Conservation (phyloP, 169 alveolate genomes). For the Plasmodium berghei region DNA sequence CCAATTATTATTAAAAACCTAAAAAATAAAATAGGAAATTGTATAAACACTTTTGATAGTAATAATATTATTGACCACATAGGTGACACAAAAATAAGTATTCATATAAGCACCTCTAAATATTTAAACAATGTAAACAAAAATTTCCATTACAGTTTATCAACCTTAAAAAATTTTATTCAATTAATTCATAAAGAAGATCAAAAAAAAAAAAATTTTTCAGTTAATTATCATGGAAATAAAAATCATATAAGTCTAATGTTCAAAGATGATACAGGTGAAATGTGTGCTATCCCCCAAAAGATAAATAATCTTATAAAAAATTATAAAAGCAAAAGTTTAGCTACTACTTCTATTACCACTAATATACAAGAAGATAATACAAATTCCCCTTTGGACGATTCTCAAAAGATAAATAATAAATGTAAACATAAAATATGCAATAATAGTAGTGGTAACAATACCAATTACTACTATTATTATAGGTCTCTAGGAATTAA, state of each 20-base stretch:
- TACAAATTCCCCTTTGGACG: neutral
- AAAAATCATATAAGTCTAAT: conserved; percentile 8
- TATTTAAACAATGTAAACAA: conserved; percentile 59
- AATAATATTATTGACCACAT: conserved; percentile 49
- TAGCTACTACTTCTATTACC: neutral
- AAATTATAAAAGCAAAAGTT: neutral
- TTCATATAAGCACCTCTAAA: conserved; percentile 62
- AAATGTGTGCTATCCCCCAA: neutral
- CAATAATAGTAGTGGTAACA: neutral
- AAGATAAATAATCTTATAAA: neutral
- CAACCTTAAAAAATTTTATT: conserved; percentile 51
- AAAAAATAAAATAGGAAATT: conserved; percentile 61
- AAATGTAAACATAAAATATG: neutral
- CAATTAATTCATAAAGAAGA: conserved; percentile 47
- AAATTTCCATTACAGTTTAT: conserved; percentile 48
- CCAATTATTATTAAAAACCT: conserved; percentile 58
- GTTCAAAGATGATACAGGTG: neutral
- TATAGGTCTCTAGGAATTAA: conserved; percentile 65
- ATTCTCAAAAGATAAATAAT: neutral
- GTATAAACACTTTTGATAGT: conserved; percentile 28
- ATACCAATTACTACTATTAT: conserved; percentile 35
- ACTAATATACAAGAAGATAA: neutral
- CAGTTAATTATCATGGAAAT: conserved; percentile 21
- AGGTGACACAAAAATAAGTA: conserved; percentile 67
- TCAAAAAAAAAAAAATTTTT: conserved; percentile 45